Evolutionary conservation across 2,329 filamentous ascomycete species (phyloP), one percentile per base, ranked within the genome.

Genomic region (Trichothecium sympodiale): DNA sequence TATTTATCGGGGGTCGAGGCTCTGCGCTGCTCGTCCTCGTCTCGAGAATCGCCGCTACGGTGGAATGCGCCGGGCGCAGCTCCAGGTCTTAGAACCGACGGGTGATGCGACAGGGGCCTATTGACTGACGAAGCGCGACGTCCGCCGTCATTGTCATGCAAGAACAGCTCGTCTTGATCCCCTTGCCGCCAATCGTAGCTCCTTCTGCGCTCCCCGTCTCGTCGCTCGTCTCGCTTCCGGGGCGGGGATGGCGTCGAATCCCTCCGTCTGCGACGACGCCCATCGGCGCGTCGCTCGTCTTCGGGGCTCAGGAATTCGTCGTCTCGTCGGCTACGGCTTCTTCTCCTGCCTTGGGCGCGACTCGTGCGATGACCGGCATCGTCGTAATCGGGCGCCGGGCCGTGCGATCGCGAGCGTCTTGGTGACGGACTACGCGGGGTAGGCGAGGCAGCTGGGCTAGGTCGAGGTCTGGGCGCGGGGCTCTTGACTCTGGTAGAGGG

Each of bases 1-100:
- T 47, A 43, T 16, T 40, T 41, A 7, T 42, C 31, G 13, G 44
- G 42, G 10, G 41, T 42, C 10, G 39, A 39, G 10, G 42, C 35
- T 18, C 40, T 31, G 16, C 38, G 37, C 20, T 17, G 32, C 16
- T 31, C 26, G 8, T 31, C 30, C 9, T 32, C 31, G 4, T 14
- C 29, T 26, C 32, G 27, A 27, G 31, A 14, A 12, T 32, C 35
- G 35, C 35, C 35, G 12, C 32, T 18, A 20, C 30, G 29, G 20
- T 28, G 18, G 23, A 33, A 33, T 17, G 35, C 30, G 9, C 29
- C n/a, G 4, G 28, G 17, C 4, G 35, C 31, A 17, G 18, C 35
- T 23, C 34, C 34, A 23, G 29, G 29, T 17, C 29, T 31, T 14
- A 31, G 8, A 9, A 17, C 8, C 4, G 35, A 29, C 4, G 35